phyloP scores from a whole-genome alignment of 2,329 filamentous ascomycete genomes.

The Aspergillus awamori region DNA sequence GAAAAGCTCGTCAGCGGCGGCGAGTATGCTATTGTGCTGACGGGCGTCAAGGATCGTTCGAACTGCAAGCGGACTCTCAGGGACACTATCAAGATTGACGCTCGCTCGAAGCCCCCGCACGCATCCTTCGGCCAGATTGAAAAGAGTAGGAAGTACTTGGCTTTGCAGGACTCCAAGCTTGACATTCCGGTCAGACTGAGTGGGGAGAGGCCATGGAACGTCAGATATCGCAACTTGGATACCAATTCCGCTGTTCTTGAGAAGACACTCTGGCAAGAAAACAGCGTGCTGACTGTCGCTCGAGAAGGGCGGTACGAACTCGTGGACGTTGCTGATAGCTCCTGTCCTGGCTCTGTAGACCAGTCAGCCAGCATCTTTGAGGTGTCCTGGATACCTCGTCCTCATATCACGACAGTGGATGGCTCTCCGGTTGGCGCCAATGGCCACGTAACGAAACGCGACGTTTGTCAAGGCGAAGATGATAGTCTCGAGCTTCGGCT shows the following conservation, averaged over 20 bases:
- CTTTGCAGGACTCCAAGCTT: conserved; percentile 74
- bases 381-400: conserved; percentile 83
- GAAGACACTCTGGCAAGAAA: conserved; percentile 57
- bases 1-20: conserved; percentile 76
- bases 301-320: conserved; percentile 79
- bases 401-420: conserved; percentile 65
- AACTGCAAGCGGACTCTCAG: conserved; percentile 85
- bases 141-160: conserved; percentile 72
- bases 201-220: conserved; percentile 80
- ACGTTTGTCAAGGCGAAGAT: conserved; percentile 93
- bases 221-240: conserved; percentile 73
- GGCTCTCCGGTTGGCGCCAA: conserved; percentile 52
- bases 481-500: conserved; percentile 83
- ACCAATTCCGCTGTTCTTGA: conserved; percentile 54
- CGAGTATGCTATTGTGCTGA: conserved; percentile 84
- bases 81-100: conserved; percentile 80
- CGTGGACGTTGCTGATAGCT: conserved; percentile 72
- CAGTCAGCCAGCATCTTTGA: conserved; percentile 72
- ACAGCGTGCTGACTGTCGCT: conserved; percentile 69
- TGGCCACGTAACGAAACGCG: conserved; percentile 68
- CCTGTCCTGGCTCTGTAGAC: conserved; percentile 82
- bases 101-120: conserved; percentile 84
- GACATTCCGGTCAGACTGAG: conserved; percentile 81
- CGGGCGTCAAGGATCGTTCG: conserved; percentile 81
- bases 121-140: conserved; percentile 85